Percentiles rank a stretch among this genome's conserved stretches.
Conservation (phyloP, 495 filamentous ascomycete species). For the Penicillium chermesinum region DNA sequence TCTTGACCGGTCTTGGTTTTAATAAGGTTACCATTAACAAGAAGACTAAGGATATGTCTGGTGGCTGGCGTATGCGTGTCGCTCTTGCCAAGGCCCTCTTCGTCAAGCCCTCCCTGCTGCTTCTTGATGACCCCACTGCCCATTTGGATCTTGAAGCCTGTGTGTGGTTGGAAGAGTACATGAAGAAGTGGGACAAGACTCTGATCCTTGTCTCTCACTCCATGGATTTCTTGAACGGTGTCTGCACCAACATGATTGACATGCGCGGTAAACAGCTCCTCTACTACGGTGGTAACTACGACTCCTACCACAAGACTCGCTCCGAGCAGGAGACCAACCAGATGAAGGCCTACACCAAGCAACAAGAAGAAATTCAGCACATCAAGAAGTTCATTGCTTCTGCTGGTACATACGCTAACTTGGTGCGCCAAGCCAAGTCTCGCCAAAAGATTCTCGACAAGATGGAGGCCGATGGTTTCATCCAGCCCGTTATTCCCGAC, state of each 20-base stretch:
- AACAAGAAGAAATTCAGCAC: slow-evolving; percentile 97
- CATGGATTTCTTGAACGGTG: slow-evolving; percentile 98
- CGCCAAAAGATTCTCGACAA: slow-evolving; percentile 99
- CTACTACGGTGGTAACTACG: slow-evolving; percentile 99
- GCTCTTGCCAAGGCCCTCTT: slow-evolving; percentile 96
- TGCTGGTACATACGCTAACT: slow-evolving; percentile 98
- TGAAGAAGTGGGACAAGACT: slow-evolving; percentile 99
- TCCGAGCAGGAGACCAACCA: slow-evolving; percentile 95
- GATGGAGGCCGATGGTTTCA: slow-evolving; percentile 99
- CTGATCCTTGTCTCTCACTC: slow-evolving; percentile 95
- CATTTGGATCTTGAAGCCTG: slow-evolving; percentile 99
- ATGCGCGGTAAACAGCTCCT: slow-evolving; percentile 86
- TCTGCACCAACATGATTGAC: slow-evolving; percentile 98
- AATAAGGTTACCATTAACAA: slow-evolving; percentile 96
- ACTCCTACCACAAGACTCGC: slow-evolving; percentile 94
- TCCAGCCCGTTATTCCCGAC: slow-evolving; percentile 81
- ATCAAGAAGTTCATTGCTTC: slow-evolving; percentile 99
- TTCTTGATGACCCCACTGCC: slow-evolving; percentile 97
- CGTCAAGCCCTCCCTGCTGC: slow-evolving; percentile 90
- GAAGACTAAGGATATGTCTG: slow-evolving; percentile 99
- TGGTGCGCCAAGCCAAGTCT: slow-evolving; percentile 97
- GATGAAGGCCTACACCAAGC: slow-evolving; percentile 96
- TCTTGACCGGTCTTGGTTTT: slow-evolving; percentile 98
- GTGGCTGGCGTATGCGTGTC: slow-evolving; percentile 99
- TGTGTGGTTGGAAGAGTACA: slow-evolving; percentile 98